Conservation (phyloP, 2,329 filamentous ascomycete species). For the Drechslerella dactyloides region DNA sequence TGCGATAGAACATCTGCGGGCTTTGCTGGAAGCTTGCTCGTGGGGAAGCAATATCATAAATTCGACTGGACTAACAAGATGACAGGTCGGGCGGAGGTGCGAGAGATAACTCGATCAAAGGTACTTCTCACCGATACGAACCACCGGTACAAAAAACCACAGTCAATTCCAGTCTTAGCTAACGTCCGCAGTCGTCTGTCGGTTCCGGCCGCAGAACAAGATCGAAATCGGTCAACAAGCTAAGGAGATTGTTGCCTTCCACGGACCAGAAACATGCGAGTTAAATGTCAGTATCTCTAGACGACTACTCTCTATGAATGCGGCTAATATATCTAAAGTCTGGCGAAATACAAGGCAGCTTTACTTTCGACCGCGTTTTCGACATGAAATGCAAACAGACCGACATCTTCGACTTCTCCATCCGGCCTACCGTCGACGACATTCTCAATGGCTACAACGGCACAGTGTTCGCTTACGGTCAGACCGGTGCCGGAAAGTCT, state of each 20-base stretch:
- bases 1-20: background rate
- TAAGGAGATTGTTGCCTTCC: constrained; percentile 88
- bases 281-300: constrained; percentile 68
- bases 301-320: background rate
- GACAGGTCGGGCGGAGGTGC: constrained; percentile 55
- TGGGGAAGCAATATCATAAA: background rate
- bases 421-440: constrained; percentile 92
- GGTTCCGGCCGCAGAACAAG: constrained; percentile 96
- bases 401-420: constrained; percentile 98
- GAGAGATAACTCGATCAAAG: constrained; percentile 63
- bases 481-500: constrained; percentile 97
- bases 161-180: background rate
- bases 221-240: constrained; percentile 88
- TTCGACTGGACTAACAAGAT: constrained; percentile 21
- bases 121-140: constrained; percentile 58
- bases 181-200: constrained; percentile 77
- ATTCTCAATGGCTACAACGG: constrained; percentile 99
- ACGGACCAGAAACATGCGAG: constrained; percentile 84
- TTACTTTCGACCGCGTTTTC: constrained; percentile 98
- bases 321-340: constrained; percentile 55
- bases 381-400: constrained; percentile 87
- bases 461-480: constrained; percentile 97
- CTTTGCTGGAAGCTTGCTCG: constrained; percentile 9
- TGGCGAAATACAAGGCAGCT: constrained; percentile 65
- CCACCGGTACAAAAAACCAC: background rate